These are phyloP conservation scores for Alternaria solani DNA, from an alignment of 2,329 filamentous ascomycete species.

Conservation along the genomic window DNA sequence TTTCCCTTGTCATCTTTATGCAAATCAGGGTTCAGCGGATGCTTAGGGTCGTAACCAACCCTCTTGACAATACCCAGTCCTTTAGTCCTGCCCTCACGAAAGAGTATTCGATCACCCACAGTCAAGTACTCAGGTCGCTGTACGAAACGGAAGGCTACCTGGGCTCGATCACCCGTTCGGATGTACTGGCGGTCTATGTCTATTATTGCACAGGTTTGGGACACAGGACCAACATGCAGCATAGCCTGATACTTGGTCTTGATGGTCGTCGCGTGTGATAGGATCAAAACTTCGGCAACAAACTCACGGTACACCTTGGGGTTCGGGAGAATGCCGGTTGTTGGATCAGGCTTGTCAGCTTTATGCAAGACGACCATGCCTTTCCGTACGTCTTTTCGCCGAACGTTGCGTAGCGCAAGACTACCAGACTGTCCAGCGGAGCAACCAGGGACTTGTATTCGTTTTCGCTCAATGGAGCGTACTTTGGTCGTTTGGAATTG, in stretches of 20 bases:
- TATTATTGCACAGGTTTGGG: constrained; percentile 95
- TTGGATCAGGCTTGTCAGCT: constrained; percentile 68
- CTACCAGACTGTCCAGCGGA: constrained; percentile 92
- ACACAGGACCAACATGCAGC: constrained; percentile 94
- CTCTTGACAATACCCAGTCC: constrained; percentile 93
- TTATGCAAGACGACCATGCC: constrained; percentile 97
- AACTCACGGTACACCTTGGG: constrained; percentile 64
- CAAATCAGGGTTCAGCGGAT: constrained; percentile 52
- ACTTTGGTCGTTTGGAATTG: constrained; percentile 88
- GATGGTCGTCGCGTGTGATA: constrained; percentile 96
- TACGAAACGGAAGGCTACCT: constrained; percentile 92
- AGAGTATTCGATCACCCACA: constrained; percentile 87
- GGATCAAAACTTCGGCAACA: constrained; percentile 81
- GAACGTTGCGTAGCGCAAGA: constrained; percentile 86
- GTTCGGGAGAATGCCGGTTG: constrained; percentile 43
- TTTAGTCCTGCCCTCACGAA: constrained; percentile 94
- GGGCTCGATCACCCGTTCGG: constrained; percentile 90
- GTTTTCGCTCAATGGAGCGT: constrained; percentile 92
- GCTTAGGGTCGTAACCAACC: constrained; percentile 79
- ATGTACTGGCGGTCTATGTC: constrained; percentile 97
- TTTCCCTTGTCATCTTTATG: constrained; percentile 33
- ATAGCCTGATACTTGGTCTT: constrained; percentile 97
- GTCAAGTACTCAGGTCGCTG: constrained; percentile 92
- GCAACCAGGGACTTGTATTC: constrained; percentile 85
- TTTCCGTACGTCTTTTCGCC: constrained; percentile 92